These are phyloP conservation scores for Tylopilus vinaceipallidus DNA, from an alignment of 768 basidiomycete species.

Conservation along the genomic window DNA sequence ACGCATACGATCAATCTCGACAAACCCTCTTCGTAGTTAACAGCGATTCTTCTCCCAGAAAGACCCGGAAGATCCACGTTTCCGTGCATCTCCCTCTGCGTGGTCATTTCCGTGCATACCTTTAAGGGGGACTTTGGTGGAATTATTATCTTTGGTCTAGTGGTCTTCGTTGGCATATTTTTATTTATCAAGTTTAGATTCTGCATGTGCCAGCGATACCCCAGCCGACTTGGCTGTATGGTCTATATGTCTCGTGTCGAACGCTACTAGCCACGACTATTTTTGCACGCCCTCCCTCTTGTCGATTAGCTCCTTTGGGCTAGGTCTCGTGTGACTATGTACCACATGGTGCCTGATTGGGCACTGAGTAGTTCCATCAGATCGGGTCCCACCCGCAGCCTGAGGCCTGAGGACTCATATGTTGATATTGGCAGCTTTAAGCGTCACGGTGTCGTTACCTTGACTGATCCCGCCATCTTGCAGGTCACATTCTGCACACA, in stretches of 20 bases:
- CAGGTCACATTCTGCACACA: too few relatives aligned
- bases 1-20: conserved; percentile 56
- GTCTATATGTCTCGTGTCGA: too few relatives aligned
- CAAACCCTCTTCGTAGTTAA: conserved; percentile 76
- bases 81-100: conserved; percentile 52
- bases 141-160: conserved; percentile 29
- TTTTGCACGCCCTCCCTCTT: too few relatives aligned
- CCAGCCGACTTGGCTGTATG: neutral
- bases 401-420: too few relatives aligned
- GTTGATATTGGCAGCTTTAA: too few relatives aligned
- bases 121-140: conserved; percentile 60
- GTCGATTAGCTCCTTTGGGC: too few relatives aligned
- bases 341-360: neutral
- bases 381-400: neutral
- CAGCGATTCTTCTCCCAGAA: conserved; percentile 41
- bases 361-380: neutral
- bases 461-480: too few relatives aligned
- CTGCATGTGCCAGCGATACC: conserved; percentile 26
- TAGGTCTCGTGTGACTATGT: too few relatives aligned
- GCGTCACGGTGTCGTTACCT: too few relatives aligned
- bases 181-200: conserved; percentile 28
- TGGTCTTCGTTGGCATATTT: conserved; percentile 32
- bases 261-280: too few relatives aligned
- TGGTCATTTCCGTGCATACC: conserved; percentile 53
- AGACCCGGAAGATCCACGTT: conserved; percentile 50